A percentile compares a stretch with the other conserved stretches of the same genome.
Evolutionary conservation across 202 grass and related monocot genomes (phyloP).

Genomic region (Zizania palustris): DNA sequence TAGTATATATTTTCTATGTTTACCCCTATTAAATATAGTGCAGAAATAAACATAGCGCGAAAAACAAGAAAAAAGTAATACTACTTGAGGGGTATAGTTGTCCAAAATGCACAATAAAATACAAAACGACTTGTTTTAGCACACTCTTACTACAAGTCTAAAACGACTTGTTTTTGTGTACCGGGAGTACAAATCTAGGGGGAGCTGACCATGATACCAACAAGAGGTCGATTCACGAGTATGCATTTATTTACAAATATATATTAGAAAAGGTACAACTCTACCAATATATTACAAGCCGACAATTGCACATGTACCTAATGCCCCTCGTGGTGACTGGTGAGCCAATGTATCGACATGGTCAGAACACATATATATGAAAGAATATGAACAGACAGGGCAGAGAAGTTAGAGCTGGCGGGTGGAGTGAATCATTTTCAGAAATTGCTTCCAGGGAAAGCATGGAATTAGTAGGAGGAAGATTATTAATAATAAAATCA

Average conservation of each 20-base stretch:
- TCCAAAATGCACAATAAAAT: too few relatives aligned
- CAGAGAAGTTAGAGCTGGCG: constrained; percentile 36
- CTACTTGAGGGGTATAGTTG: too few relatives aligned
- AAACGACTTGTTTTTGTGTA: too few relatives aligned
- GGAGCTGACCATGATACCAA: background rate
- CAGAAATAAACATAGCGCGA: too few relatives aligned
- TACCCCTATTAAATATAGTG: too few relatives aligned
- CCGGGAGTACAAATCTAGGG: background rate
- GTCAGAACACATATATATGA: constrained; percentile 20
- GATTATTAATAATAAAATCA: constrained; percentile 38
- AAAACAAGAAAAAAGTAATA: too few relatives aligned
- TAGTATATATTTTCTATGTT: too few relatives aligned
- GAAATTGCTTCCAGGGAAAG: background rate
- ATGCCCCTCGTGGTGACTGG: constrained; percentile 10
- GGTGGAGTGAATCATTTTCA: constrained; percentile 20
- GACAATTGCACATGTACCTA: constrained; percentile 48
- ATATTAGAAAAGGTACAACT: constrained; percentile 35
- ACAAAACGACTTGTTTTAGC: too few relatives aligned
- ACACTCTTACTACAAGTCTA: too few relatives aligned
- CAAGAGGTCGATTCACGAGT: background rate
- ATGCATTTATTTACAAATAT: constrained; percentile 42
- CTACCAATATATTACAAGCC: constrained; percentile 52
- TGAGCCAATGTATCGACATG: constrained; percentile 21
- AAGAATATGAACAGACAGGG: constrained; percentile 29
- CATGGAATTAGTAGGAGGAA: constrained; percentile 39